These are phyloP conservation scores for Globisporangium irregulare DNA, from an alignment of 352 stramenopile genomes.

Conservation along the genomic window DNA sequence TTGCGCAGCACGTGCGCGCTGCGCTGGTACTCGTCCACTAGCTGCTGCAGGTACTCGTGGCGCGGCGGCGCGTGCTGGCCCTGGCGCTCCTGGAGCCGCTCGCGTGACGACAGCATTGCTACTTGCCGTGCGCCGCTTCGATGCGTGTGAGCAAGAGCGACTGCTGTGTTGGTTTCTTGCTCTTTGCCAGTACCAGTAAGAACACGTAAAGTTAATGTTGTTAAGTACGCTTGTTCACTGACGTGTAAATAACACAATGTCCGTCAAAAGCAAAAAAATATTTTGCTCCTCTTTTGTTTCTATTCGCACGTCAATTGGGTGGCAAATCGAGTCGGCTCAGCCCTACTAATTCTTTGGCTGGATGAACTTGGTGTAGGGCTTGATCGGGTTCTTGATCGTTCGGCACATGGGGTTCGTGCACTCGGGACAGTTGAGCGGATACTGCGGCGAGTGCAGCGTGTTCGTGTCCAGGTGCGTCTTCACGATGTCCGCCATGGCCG, in stretches of 20 bases:
- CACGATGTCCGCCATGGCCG: constrained; percentile 97
- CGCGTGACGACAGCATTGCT: constrained; percentile 61
- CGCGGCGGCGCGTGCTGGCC: constrained; percentile 62
- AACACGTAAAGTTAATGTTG: too few relatives aligned
- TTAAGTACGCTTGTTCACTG: background rate
- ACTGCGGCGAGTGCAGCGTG: constrained; percentile 71
- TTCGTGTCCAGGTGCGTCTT: constrained; percentile 88
- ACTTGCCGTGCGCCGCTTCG: background rate
- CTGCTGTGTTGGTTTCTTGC: too few relatives aligned
- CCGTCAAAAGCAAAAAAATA: background rate
- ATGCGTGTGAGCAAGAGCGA: background rate
- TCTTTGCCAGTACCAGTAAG: background rate
- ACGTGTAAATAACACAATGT: background rate
- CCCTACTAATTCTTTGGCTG: constrained; percentile 5
- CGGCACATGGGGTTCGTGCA: constrained; percentile 85
- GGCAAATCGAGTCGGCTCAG: background rate
- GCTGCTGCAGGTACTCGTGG: constrained; percentile 74
- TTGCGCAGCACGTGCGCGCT: constrained; percentile 54
- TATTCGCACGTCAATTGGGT: background rate
- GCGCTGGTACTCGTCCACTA: constrained; percentile 73
- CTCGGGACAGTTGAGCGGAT: constrained; percentile 80
- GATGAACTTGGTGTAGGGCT: constrained; percentile 54
- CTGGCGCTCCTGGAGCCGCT: constrained; percentile 57
- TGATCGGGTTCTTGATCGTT: constrained; percentile 83
- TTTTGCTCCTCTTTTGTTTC: background rate